These are phyloP conservation scores for Curvularia hawaiiensis DNA, from an alignment of 2,329 filamentous ascomycete genomes.

Conservation along the genomic window DNA sequence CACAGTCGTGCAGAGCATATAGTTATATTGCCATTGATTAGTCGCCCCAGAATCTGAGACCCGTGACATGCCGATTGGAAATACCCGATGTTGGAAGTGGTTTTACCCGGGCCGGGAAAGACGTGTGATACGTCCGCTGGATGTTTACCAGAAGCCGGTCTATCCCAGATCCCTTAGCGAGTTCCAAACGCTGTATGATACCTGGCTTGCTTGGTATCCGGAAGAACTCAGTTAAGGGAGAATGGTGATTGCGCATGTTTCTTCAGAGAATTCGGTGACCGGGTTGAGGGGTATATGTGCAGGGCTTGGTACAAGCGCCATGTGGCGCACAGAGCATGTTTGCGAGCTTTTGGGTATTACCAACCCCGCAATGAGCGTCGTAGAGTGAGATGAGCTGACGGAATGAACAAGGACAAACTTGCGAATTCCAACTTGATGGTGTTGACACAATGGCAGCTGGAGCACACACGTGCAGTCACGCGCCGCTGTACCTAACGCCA, in stretches of 20 bases:
- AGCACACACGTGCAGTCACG: background rate
- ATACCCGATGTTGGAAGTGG: constrained; percentile 27
- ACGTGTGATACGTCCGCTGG: constrained; percentile 30
- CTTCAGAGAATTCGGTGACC: background rate
- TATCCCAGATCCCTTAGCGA: constrained; percentile 29
- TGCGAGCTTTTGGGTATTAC: background rate
- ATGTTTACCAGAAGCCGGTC: constrained; percentile 22
- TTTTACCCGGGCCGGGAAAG: constrained; percentile 23
- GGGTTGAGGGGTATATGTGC: constrained; percentile 4
- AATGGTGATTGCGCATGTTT: constrained; percentile 11
- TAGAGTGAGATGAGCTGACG: background rate
- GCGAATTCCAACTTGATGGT: background rate
- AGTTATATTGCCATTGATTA: constrained; percentile 43
- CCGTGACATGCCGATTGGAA: constrained; percentile 31
- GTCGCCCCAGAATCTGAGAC: constrained; percentile 24
- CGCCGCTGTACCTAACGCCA: background rate
- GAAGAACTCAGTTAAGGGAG: constrained; percentile 10
- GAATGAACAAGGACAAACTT: background rate
- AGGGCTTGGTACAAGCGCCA: constrained; percentile 3
- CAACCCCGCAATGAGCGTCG: background rate
- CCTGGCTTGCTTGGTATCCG: constrained; percentile 13
- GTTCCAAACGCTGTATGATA: constrained; percentile 13
- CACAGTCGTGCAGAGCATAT: constrained; percentile 28
- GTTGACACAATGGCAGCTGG: background rate
- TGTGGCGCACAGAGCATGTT: background rate